phyloP scores from a whole-genome alignment of 208 protist genomes.

The Acanthamoeba royreba region DNA sequence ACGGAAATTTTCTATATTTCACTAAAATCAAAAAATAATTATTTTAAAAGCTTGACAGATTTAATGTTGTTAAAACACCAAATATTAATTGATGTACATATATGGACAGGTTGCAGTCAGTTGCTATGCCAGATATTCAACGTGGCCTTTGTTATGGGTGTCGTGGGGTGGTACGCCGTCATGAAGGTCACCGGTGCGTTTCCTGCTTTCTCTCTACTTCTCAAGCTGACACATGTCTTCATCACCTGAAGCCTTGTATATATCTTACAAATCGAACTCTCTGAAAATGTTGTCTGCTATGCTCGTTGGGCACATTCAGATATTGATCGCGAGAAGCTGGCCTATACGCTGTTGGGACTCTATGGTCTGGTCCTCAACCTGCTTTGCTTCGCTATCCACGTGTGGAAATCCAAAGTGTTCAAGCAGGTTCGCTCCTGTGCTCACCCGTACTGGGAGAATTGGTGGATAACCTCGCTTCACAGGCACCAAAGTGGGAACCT shows the following conservation, averaged over 20 bases:
- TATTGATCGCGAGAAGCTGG: slow-evolving; percentile 5
- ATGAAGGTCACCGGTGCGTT: background rate
- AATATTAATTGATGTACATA: background rate
- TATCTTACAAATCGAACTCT: background rate
- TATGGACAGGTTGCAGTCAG: background rate
- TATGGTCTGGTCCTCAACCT: background rate
- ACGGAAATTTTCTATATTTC: too few relatives aligned
- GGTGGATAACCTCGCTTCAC: background rate
- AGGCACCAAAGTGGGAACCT: background rate
- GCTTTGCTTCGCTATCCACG: background rate
- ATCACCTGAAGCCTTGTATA: background rate
- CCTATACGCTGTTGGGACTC: background rate
- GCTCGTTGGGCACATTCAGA: background rate
- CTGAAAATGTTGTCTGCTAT: background rate
- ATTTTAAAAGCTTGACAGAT: background rate
- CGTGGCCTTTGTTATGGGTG: background rate
- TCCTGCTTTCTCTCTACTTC: too few relatives aligned
- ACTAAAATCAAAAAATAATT: background rate
- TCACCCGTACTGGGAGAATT: background rate
- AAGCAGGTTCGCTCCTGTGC: background rate
- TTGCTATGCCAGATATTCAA: background rate
- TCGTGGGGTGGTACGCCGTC: background rate
- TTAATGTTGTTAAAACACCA: background rate
- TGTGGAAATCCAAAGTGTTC: background rate
- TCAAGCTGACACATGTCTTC: background rate